These are phyloP conservation scores for Spergularia bocconei DNA, from an alignment of 148 eudicot species.

Conservation along the genomic window DNA sequence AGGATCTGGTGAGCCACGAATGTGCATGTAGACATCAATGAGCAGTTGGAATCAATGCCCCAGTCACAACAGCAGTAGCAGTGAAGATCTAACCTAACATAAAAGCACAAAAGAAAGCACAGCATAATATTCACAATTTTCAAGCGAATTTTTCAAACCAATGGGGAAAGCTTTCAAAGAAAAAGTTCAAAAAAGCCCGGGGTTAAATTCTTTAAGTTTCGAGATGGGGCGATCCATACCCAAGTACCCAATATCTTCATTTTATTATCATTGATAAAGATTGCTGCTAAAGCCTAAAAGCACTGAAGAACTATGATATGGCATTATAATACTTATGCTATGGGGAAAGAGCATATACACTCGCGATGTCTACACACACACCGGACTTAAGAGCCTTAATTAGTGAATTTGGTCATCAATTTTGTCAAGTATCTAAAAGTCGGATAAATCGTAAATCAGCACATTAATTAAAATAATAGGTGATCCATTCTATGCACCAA, in stretches of 20 bases:
- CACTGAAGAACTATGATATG: too few relatives aligned
- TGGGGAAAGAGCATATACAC: not conserved
- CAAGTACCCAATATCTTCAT: not conserved
- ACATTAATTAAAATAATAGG: not conserved
- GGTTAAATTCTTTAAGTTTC: too few relatives aligned
- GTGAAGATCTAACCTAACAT: slow-evolving; percentile 47
- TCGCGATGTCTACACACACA: not conserved
- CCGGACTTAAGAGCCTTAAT: not conserved
- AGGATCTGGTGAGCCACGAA: slow-evolving; percentile 73
- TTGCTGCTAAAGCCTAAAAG: not conserved
- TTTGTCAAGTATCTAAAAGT: not conserved
- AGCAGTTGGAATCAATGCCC: slow-evolving; percentile 32
- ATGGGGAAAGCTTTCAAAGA: too few relatives aligned
- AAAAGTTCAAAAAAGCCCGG: too few relatives aligned
- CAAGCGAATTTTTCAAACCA: too few relatives aligned
- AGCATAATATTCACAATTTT: too few relatives aligned
- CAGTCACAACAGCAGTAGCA: slow-evolving; percentile 31
- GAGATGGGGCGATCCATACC: too few relatives aligned
- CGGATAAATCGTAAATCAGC: not conserved
- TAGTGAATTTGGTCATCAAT: not conserved
- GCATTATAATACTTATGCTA: not conserved
- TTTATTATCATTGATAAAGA: not conserved
- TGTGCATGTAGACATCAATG: slow-evolving; percentile 28
- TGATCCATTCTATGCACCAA: not conserved
- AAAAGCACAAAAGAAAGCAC: slow-evolving; percentile 10